Evolutionary conservation across 2,329 filamentous ascomycete species (phyloP), one percentile per base, ranked within the genome.

Genomic region (Knufia petricola): DNA sequence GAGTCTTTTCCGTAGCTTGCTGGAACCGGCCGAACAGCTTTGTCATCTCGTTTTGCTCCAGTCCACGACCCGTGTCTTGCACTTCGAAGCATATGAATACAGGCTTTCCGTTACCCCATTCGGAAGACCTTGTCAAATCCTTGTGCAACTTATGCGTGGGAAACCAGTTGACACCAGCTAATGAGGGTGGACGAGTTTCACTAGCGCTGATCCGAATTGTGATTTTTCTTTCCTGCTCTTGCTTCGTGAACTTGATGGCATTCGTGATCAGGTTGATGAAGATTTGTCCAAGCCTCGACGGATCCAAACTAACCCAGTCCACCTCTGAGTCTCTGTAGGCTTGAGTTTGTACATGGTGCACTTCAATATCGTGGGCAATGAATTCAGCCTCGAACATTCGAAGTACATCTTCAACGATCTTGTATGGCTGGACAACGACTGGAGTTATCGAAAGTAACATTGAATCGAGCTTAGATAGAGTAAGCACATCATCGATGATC

Each of bases 201-300:
- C 71, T 70, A 2, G 74, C 74, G 8, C 68, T 71, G 10, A 78
- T 64, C 2, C 69, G 70, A 9, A 78, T 72, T 12, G 66, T 70
- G 48, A 78, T 76, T 63, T 68, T 43, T 30, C 70, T 60, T 0
- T 21, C 50, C 31, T 54, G 51, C 2, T 79, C 73, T n/a, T 69
- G 75, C 17, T 72, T 70, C 17, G 85, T 89, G 59, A 89, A 89
- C 58, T 89, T 89, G 62, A 89, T 80, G 0, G 84, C 83, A 58
- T 89, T 89, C 3, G 84, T 85, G 3, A 85, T 76, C 1, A 90
- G 72, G 57, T 89, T 90, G 61, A 89, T 87, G 1, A 88, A 70
- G 1, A 88, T 81, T 63, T 89, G 85, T 47, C 84, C 74, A 44
- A 89, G 78, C 19, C 85, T 75, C 12, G 80, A 83, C 0, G 85